Evolutionary conservation across 768 basidiomycete genomes (phyloP).

Genomic region (Podaxis carcinomalis): DNA sequence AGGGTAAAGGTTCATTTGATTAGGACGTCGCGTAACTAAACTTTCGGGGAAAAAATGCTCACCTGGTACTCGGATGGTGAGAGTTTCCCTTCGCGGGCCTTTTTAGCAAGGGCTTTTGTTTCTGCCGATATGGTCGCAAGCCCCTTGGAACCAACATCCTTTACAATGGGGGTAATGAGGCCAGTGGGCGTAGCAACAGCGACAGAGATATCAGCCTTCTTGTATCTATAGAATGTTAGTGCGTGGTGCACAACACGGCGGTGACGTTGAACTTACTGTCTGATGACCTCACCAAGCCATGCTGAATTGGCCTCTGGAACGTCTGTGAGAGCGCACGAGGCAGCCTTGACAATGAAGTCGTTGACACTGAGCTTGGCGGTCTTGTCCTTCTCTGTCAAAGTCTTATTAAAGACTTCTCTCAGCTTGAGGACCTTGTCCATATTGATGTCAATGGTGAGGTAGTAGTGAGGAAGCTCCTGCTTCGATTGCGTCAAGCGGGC

Average conservation of each 20-base stretch:
- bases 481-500: constrained; percentile 88
- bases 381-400: constrained; percentile 83
- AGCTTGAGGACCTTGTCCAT: constrained; percentile 97
- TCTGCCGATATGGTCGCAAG: constrained; percentile 90
- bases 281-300: constrained; percentile 93
- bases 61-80: constrained; percentile 96
- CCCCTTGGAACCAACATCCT: constrained; percentile 89
- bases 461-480: constrained; percentile 95
- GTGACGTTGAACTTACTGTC: constrained; percentile 64
- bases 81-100: constrained; percentile 95
- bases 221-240: constrained; percentile 54
- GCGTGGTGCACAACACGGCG: neutral
- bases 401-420: constrained; percentile 92
- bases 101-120: constrained; percentile 88
- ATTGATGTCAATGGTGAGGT: constrained; percentile 89
- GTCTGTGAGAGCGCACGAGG: constrained; percentile 84
- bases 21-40: neutral
- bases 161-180: constrained; percentile 96
- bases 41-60: constrained; percentile 7
- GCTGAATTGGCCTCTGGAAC: constrained; percentile 98
- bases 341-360: constrained; percentile 97
- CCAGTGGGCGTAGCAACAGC: constrained; percentile 96
- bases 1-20: neutral
- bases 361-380: constrained; percentile 92
- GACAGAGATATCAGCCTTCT: constrained; percentile 94